These are phyloP conservation scores for Flaveria bidentis DNA, from an alignment of 129 eudicot species.

Conservation along the genomic window DNA sequence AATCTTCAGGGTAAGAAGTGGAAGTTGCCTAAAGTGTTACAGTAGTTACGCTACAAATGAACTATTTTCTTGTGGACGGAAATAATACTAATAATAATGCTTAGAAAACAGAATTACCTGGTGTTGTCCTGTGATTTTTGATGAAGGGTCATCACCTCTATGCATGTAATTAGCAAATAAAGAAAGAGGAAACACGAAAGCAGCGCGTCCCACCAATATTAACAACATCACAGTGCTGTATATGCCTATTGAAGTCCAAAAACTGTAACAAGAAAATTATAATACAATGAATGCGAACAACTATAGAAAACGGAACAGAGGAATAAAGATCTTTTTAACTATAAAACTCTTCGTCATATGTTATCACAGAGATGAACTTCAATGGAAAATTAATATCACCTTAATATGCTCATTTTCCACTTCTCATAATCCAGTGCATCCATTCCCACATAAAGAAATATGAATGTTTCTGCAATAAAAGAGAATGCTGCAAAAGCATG, in stretches of 20 bases:
- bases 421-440: conserved; percentile 86
- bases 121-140: conserved; percentile 57
- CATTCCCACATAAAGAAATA: conserved; percentile 93
- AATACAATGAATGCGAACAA: neutral
- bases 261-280: conserved; percentile 37
- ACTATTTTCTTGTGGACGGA: neutral
- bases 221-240: conserved; percentile 54
- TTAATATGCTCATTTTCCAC: conserved; percentile 77
- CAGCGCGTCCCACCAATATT: conserved; percentile 83
- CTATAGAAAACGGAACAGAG: neutral
- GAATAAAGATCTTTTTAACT: neutral
- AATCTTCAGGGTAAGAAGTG: neutral
- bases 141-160: conserved; percentile 35
- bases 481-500: conserved; percentile 92
- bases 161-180: conserved; percentile 63
- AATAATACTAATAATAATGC: neutral
- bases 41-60: neutral
- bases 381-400: conserved; percentile 33
- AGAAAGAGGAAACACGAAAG: conserved; percentile 88
- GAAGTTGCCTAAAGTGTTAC: neutral
- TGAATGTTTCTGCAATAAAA: conserved; percentile 94
- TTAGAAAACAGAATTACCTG: conserved; percentile 49
- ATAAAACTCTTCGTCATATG: neutral
- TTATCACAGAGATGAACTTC: neutral
- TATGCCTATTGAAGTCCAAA: conserved; percentile 54